Evolutionary conservation across 352 stramenopile genomes (phyloP).

Genomic region (Aphanomyces invadans): DNA sequence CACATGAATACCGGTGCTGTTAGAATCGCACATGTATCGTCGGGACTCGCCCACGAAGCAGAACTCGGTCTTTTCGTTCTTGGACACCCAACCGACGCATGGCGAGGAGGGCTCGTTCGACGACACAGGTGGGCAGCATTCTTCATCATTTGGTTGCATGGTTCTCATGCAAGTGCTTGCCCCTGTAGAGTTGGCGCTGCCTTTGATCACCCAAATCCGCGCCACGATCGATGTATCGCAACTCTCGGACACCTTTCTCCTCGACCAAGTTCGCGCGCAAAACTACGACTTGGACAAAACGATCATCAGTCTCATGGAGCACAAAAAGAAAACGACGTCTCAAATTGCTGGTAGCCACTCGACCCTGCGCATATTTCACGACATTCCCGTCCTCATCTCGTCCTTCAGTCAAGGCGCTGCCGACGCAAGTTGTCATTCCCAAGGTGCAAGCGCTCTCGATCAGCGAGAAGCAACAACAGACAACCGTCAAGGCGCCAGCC

Average conservation of each 20-base stretch:
- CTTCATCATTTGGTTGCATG: background rate
- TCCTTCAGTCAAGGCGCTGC: conserved; percentile 35
- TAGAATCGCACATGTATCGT: conserved; percentile 78
- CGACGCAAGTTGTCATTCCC: conserved; percentile 58
- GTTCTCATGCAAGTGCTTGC: background rate
- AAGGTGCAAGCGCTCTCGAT: conserved; percentile 53
- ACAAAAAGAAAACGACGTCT: conserved; percentile 46
- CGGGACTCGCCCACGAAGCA: conserved; percentile 68
- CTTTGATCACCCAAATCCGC: conserved; percentile 51
- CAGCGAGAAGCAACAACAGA: conserved; percentile 24
- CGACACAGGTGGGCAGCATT: background rate
- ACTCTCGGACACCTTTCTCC: conserved; percentile 53
- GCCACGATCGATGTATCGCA: conserved; percentile 37
- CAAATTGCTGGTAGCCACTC: conserved; percentile 11
- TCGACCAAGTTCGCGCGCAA: conserved; percentile 49
- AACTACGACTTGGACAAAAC: conserved; percentile 79
- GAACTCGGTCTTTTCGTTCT: conserved; percentile 74
- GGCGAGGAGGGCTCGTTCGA: conserved; percentile 20
- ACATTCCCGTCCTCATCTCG: too few species aligned
- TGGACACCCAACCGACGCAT: conserved; percentile 34
- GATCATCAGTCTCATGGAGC: conserved; percentile 59
- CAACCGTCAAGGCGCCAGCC: too few species aligned
- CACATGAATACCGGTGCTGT: too few species aligned
- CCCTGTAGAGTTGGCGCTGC: background rate
- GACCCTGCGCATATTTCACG: background rate